Evolutionary conservation across 768 basidiomycete species (phyloP), one percentile per base, ranked within the genome.

Genomic region (Clavulina sp.): DNA sequence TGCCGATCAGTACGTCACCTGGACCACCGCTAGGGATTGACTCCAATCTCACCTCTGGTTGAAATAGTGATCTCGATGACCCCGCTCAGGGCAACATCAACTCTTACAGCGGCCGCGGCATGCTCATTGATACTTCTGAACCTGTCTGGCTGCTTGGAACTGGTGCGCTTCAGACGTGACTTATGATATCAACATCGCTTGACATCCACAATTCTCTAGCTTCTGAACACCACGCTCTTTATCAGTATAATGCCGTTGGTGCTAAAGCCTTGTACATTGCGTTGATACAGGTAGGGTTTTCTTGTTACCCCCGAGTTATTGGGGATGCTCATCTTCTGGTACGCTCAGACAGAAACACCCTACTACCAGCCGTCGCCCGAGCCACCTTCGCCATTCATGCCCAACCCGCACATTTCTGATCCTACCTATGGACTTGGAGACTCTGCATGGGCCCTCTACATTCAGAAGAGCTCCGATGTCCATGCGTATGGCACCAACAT

Each of bases 71-170:
- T 52, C 70, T 85, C 23, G 84, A 86, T 53, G 67, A 69, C 21
- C 61, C 70, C 44, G 65, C 70, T 24, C 55, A 60, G 9, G 63
- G 66, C 5, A 75, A 79, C 57, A 64, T 76, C 40, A 71, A 72
- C 3, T 58, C 81, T n/a, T 86, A 72, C 61, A 64, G 61, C 5
- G 84, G 81, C 0, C 74, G 84, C 18, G 84, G 84, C 1, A 73
- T 87, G 38, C 64, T 84, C 9, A n/a, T n/a, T n/a, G n/a, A n/a
- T n/a, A n/a, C n/a, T n/a, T 81, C 80, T 1, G 76, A 86, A 61
- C 84, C 84, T 1, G 80, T 84, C 6, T 86, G 83, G 84, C 60
- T 87, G 68, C 76, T 86, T 52, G 84, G 84, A 26, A 85, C 84
- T 33, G 73, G 34, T 40, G 28, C 36, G 28, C 44, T 41, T 26